These are phyloP conservation scores for Termitomyces sp. DNA, from an alignment of 768 basidiomycete genomes.

Conservation along the genomic window DNA sequence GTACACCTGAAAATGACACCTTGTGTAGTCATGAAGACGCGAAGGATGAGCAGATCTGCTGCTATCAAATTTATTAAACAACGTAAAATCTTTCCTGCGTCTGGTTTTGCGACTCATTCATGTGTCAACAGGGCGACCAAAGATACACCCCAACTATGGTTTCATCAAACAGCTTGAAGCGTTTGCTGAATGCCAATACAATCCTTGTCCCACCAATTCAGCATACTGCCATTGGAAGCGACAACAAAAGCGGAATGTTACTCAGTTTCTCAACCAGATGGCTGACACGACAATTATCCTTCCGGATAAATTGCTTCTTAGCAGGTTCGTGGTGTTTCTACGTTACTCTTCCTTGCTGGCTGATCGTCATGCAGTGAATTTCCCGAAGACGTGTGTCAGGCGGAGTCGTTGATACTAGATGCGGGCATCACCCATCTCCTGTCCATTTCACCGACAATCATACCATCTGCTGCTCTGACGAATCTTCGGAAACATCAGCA, in stretches of 20 bases:
- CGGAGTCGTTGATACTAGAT: conserved; percentile 46
- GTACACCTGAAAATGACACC: neutral
- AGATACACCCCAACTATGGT: conserved; percentile 44
- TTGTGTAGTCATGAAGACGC: conserved; percentile 32
- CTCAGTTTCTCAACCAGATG: conserved; percentile 46
- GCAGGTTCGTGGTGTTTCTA: conserved; percentile 33
- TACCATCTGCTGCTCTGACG: conserved; percentile 26
- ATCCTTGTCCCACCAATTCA: conserved; percentile 34
- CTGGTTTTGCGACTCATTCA: conserved; percentile 8
- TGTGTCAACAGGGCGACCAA: conserved; percentile 25
- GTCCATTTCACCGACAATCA: conserved; percentile 50
- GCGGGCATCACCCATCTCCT: conserved; percentile 51
- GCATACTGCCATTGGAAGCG: conserved; percentile 60
- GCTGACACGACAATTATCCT: conserved; percentile 50
- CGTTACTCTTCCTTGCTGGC: neutral
- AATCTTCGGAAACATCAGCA: conserved; percentile 35
- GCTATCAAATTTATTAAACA: conserved; percentile 49
- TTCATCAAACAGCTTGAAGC: conserved; percentile 58
- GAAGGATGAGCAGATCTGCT: conserved; percentile 32
- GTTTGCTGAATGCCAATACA: conserved; percentile 49
- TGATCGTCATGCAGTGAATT: conserved; percentile 40
- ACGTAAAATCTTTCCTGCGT: conserved; percentile 28
- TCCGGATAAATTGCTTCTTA: conserved; percentile 45
- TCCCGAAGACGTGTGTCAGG: conserved; percentile 48
- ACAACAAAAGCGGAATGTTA: conserved; percentile 48